Evolutionary conservation across 1,284 basidiomycete species (phyloP).

Genomic region (Chalciporus sp.): DNA sequence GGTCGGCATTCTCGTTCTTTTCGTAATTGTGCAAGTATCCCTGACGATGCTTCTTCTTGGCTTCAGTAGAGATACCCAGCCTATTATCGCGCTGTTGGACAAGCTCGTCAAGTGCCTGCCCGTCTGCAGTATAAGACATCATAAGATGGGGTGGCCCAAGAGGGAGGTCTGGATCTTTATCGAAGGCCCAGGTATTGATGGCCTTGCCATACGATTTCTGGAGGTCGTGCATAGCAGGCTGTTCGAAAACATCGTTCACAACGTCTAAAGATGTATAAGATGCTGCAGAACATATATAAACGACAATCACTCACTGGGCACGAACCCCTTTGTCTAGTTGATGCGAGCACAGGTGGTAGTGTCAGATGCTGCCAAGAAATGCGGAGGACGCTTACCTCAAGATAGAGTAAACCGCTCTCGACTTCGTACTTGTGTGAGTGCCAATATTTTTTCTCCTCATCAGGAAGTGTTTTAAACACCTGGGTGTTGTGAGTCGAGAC

Average conservation of each 20-base stretch:
- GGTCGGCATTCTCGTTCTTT: constrained; percentile 39
- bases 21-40: constrained; percentile 44
- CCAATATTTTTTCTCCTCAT: constrained; percentile 53
- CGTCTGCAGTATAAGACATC: constrained; percentile 46
- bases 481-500: constrained; percentile 10
- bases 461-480: constrained; percentile 43
- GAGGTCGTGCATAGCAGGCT: constrained; percentile 49
- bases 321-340: constrained; percentile 33
- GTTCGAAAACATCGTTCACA: constrained; percentile 43
- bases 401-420: constrained; percentile 50
- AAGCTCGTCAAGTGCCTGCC: constrained; percentile 37
- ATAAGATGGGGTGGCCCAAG: constrained; percentile 50
- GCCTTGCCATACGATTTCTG: constrained; percentile 56
- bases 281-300: background rate
- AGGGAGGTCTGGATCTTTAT: constrained; percentile 47
- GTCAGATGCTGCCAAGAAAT: background rate
- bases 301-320: constrained; percentile 38
- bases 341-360: background rate
- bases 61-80: constrained; percentile 38
- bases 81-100: constrained; percentile 40
- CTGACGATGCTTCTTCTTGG: constrained; percentile 38
- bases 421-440: constrained; percentile 53
- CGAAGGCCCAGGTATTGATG: constrained; percentile 50
- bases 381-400: constrained; percentile 31
- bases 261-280: constrained; percentile 23